These are phyloP conservation scores for Aspergillus nomiae DNA, from an alignment of 2,329 filamentous ascomycete genomes.

Conservation along the genomic window DNA sequence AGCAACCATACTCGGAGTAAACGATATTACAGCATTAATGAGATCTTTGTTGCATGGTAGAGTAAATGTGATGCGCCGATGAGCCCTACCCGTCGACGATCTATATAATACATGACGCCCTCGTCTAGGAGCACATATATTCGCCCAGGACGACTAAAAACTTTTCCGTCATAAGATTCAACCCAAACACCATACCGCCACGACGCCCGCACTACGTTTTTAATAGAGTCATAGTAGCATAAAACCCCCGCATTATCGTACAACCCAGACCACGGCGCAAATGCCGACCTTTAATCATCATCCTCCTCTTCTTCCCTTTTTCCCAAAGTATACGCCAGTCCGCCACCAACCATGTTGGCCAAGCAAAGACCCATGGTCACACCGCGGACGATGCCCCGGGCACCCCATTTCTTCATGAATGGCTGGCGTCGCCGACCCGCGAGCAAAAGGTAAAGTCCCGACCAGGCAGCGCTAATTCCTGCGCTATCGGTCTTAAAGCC, in stretches of 20 bases:
- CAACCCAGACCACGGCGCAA: not conserved
- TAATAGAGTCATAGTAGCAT: not conserved
- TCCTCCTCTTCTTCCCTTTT: slow-evolving; percentile 42
- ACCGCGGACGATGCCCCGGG: slow-evolving; percentile 48
- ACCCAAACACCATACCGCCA: slow-evolving; percentile 1
- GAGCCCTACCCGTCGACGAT: not conserved
- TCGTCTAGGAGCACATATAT: not conserved
- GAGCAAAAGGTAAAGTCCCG: slow-evolving; percentile 64
- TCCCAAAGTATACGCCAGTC: slow-evolving; percentile 49
- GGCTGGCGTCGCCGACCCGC: slow-evolving; percentile 58
- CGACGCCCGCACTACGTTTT: slow-evolving; percentile 1
- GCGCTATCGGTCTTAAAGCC: slow-evolving; percentile 65
- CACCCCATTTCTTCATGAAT: slow-evolving; percentile 48
- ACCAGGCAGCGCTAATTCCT: slow-evolving; percentile 66
- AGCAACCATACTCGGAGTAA: slow-evolving; percentile 32
- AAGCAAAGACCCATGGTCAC: slow-evolving; percentile 49
- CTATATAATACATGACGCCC: not conserved
- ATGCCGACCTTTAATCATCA: not conserved
- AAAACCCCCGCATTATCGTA: not conserved
- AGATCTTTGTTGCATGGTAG: not conserved
- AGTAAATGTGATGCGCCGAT: not conserved
- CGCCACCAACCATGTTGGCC: slow-evolving; percentile 49
- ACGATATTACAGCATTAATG: not conserved
- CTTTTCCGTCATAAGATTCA: slow-evolving; percentile 4
- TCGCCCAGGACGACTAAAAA: not conserved